phyloP scores from a whole-genome alignment of 768 basidiomycete genomes.

The Lactifluus piperatus region DNA sequence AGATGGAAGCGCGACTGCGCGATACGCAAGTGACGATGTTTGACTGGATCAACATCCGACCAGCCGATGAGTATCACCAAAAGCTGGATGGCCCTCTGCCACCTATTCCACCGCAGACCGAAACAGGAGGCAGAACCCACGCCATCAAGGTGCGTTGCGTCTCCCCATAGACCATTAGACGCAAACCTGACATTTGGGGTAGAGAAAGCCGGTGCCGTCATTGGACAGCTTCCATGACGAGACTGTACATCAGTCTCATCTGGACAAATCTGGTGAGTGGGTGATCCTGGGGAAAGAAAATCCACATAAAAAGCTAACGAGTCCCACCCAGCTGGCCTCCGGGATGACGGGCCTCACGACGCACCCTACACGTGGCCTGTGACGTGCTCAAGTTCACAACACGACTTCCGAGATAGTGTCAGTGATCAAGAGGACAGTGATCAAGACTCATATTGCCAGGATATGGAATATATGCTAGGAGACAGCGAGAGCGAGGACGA shows the following conservation, averaged over 20 bases:
- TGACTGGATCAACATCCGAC: slow-evolving; percentile 16
- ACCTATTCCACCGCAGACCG: neutral
- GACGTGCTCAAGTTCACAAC: slow-evolving; percentile 6
- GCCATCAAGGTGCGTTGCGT: slow-evolving; percentile 9
- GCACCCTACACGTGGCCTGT: slow-evolving; percentile 13
- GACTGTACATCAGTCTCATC: neutral
- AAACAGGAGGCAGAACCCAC: slow-evolving; percentile 4
- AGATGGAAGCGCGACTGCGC: slow-evolving; percentile 7
- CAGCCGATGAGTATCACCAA: slow-evolving; percentile 4
- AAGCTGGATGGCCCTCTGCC: slow-evolving; percentile 13
- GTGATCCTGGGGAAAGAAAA: neutral
- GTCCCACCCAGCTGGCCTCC: slow-evolving; percentile 1
- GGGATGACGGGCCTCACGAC: slow-evolving; percentile 5
- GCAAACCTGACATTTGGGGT: neutral
- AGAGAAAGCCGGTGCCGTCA: slow-evolving; percentile 18
- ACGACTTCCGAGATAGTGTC: slow-evolving; percentile 9
- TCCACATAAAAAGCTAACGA: slow-evolving; percentile 1
- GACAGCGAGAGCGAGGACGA: slow-evolving; percentile 16
- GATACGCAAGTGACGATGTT: slow-evolving; percentile 14
- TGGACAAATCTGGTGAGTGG: slow-evolving; percentile 6
- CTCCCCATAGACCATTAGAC: neutral
- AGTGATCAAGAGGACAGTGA: slow-evolving; percentile 19
- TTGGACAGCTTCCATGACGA: slow-evolving; percentile 12
- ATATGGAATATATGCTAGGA: slow-evolving; percentile 11
- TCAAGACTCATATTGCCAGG: slow-evolving; percentile 15